Conservation (phyloP, 306 rosid genomes). For the Trifolium dubium region DNA sequence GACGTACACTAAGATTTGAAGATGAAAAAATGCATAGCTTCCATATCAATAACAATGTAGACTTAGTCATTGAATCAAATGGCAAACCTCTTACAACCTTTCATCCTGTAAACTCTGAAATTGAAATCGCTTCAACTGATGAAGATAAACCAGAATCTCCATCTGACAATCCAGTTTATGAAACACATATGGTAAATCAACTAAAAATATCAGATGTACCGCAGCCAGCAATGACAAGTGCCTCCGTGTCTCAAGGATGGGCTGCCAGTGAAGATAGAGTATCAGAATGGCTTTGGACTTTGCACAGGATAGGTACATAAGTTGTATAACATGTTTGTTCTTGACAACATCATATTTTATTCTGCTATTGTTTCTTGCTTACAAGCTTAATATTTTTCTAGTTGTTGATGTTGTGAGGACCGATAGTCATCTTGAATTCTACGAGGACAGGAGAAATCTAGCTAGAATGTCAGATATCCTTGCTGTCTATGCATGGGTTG, state of each 20-base stretch:
- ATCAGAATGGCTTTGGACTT: slow-evolving; percentile 98
- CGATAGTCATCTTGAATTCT: slow-evolving; percentile 92
- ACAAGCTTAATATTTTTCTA: slow-evolving; percentile 48
- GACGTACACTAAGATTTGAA: slow-evolving; percentile 52
- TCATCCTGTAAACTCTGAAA: slow-evolving; percentile 55
- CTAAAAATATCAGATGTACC: slow-evolving; percentile 78
- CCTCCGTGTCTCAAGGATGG: slow-evolving; percentile 55
- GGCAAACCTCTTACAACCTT: slow-evolving; percentile 50
- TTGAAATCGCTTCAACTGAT: slow-evolving; percentile 59
- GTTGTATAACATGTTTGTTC: slow-evolving; percentile 14
- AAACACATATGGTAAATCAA: slow-evolving; percentile 53
- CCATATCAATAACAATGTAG: slow-evolving; percentile 69
- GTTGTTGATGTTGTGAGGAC: slow-evolving; percentile 98
- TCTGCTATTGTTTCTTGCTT: slow-evolving; percentile 41
- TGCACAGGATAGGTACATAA: slow-evolving; percentile 81
- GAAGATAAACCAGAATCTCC: slow-evolving; percentile 51
- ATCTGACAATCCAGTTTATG: slow-evolving; percentile 46
- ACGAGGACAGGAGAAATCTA: slow-evolving; percentile 76
- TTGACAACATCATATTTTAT: slow-evolving; percentile 11
- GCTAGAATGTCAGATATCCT: slow-evolving; percentile 99
- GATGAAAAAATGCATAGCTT: slow-evolving; percentile 75
- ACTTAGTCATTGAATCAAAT: slow-evolving; percentile 71
- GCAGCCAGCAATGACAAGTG: slow-evolving; percentile 50
- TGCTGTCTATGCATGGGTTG: slow-evolving; percentile 98
- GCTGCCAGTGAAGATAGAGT: slow-evolving; percentile 61